Evolutionary conservation across 148 eudicot genomes (phyloP).

Genomic region (Chenopodium formosanum): DNA sequence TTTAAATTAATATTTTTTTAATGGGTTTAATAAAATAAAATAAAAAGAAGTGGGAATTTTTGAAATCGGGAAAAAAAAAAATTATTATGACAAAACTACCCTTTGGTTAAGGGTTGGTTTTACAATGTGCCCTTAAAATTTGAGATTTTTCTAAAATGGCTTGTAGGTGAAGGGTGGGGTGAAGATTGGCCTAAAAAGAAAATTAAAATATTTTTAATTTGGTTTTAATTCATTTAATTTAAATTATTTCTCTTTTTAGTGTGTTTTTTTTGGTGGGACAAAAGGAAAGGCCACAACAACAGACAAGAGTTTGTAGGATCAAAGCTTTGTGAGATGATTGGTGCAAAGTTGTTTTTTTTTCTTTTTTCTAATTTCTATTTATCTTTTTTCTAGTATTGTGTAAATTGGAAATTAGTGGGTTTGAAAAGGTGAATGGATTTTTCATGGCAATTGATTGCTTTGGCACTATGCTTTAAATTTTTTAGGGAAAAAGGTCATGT

Average conservation of each 20-base stretch:
- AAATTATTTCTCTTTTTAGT: background rate
- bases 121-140: slow-evolving; percentile 13
- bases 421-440: slow-evolving; percentile 24
- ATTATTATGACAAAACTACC: slow-evolving; percentile 3
- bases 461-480: slow-evolving; percentile 3
- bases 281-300: slow-evolving; percentile 26
- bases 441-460: slow-evolving; percentile 24
- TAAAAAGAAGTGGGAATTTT: slow-evolving; percentile 5
- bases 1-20: background rate
- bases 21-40: background rate
- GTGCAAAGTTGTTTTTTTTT: slow-evolving; percentile 7
- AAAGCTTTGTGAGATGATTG: slow-evolving; percentile 39
- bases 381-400: background rate
- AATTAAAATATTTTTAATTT: background rate
- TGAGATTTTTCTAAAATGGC: slow-evolving; percentile 14
- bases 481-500: slow-evolving; percentile 17
- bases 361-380: background rate
- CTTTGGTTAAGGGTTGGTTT: background rate
- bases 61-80: background rate
- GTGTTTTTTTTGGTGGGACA: slow-evolving; percentile 24
- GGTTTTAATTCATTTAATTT: background rate
- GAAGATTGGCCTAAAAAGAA: background rate
- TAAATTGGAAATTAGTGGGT: slow-evolving; percentile 26
- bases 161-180: slow-evolving; percentile 24
- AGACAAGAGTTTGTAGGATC: slow-evolving; percentile 39